These are phyloP conservation scores for Peterozyma xylosa DNA, from an alignment of 805 yeast species.

Conservation along the genomic window DNA sequence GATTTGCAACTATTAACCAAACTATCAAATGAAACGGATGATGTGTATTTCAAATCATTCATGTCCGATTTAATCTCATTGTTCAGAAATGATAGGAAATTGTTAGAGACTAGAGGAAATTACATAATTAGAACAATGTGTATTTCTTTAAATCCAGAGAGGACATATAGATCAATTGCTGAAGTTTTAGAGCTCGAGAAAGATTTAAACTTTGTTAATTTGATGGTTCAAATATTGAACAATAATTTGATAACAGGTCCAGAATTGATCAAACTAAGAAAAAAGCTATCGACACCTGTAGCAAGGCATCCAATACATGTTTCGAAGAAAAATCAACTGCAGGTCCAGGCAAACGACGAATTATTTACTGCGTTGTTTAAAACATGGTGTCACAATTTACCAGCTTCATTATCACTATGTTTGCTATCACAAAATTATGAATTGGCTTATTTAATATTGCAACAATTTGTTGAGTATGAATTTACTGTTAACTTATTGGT, in stretches of 20 bases:
- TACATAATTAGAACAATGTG: slow-evolving; percentile 81
- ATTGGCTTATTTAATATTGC: slow-evolving; percentile 75
- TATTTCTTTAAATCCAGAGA: slow-evolving; percentile 70
- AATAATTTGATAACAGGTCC: slow-evolving; percentile 82
- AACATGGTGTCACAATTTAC: slow-evolving; percentile 89
- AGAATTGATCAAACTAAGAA: slow-evolving; percentile 66
- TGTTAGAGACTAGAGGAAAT: slow-evolving; percentile 69
- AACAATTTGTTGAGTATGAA: slow-evolving; percentile 76
- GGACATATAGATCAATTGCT: slow-evolving; percentile 75
- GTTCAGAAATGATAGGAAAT: slow-evolving; percentile 61
- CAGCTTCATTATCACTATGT: slow-evolving; percentile 81
- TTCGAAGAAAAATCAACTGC: too few relatives aligned
- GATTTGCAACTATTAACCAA: slow-evolving; percentile 68
- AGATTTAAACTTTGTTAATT: slow-evolving; percentile 64
- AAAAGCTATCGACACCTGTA: slow-evolving; percentile 36
- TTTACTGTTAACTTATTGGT: slow-evolving; percentile 71
- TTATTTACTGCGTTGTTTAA: slow-evolving; percentile 72
- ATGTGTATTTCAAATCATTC: slow-evolving; percentile 67
- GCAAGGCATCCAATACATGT: slow-evolving; percentile 5
- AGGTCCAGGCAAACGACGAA: slow-evolving; percentile 19
- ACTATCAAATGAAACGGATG: slow-evolving; percentile 64
- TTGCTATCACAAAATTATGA: slow-evolving; percentile 83
- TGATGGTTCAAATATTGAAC: slow-evolving; percentile 81
- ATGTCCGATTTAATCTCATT: slow-evolving; percentile 62
- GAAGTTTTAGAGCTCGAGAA: slow-evolving; percentile 57